Percentiles rank a stretch among this genome's conserved stretches.
These are phyloP conservation scores for Lodderomyces metapsilosis DNA, from an alignment of 1,139 yeast species.

Conservation along the genomic window DNA sequence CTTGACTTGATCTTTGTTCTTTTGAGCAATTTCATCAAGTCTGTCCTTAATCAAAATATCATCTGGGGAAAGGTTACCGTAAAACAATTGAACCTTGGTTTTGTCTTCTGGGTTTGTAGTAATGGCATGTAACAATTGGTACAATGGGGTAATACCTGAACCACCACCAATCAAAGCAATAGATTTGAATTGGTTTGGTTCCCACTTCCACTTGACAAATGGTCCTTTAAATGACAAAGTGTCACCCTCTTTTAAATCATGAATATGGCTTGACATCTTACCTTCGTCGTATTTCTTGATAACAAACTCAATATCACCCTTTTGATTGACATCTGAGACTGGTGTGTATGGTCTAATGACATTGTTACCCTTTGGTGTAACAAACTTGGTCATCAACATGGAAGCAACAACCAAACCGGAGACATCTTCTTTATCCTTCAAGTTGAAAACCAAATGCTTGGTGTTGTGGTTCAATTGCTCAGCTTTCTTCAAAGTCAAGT, in stretches of 20 bases:
- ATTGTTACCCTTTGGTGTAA: constrained; percentile 79
- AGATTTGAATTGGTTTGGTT: constrained; percentile 73
- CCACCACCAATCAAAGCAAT: constrained; percentile 96
- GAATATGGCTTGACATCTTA: constrained; percentile 77
- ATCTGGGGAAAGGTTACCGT: constrained; percentile 74
- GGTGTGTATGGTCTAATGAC: constrained; percentile 98
- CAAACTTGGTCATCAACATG: constrained; percentile 74
- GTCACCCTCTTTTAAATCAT: constrained; percentile 71
- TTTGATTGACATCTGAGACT: constrained; percentile 61
- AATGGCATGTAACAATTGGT: constrained; percentile 81
- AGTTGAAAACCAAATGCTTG: constrained; percentile 68
- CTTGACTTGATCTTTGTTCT: constrained; percentile 64
- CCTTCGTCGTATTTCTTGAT: constrained; percentile 85
- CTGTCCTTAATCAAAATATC: constrained; percentile 82
- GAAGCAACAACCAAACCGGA: constrained; percentile 85
- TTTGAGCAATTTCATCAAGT: constrained; percentile 64
- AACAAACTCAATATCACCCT: constrained; percentile 77
- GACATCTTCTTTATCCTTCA: constrained; percentile 64
- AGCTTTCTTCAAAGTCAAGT: constrained; percentile 63
- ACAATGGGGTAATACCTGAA: constrained; percentile 93
- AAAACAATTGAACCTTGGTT: constrained; percentile 69
- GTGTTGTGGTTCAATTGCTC: constrained; percentile 61
- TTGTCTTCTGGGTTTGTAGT: constrained; percentile 72
- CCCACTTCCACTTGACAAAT: constrained; percentile 87
- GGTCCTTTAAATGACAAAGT: constrained; percentile 94